Evolutionary conservation across 2,329 filamentous ascomycete species (phyloP).

Genomic region (Calonectria leucothoes): DNA sequence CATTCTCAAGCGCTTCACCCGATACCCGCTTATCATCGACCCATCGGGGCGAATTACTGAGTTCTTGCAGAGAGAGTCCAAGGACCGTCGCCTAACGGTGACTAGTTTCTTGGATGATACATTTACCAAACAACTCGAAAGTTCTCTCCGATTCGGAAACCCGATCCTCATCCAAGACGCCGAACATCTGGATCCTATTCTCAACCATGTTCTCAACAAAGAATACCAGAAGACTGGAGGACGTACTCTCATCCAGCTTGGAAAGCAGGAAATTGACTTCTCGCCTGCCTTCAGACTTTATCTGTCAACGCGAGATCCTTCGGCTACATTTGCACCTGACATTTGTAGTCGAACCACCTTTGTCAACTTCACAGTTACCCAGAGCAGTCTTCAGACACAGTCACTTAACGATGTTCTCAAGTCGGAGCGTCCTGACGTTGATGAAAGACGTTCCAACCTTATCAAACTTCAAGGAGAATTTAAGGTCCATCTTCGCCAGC

Average conservation of each 20-base stretch:
- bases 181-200: conserved; percentile 94
- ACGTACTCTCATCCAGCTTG: conserved; percentile 96
- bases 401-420: conserved; percentile 98
- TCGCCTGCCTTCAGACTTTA: conserved; percentile 97
- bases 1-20: conserved; percentile 96
- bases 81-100: conserved; percentile 91
- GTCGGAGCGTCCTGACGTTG: conserved; percentile 95
- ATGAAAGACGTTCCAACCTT: conserved; percentile 94
- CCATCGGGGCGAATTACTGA: conserved; percentile 95
- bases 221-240: conserved; percentile 99
- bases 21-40: conserved; percentile 98
- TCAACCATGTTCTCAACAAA: conserved; percentile 99
- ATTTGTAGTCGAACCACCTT: conserved; percentile 98
- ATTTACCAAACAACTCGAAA: conserved; percentile 98
- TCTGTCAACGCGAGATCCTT: conserved; percentile 94
- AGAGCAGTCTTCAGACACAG: conserved; percentile 98
- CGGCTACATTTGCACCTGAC: conserved; percentile 93
- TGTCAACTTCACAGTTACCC: conserved; percentile 99
- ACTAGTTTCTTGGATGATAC: conserved; percentile 98
- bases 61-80: conserved; percentile 94
- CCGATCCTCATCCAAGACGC: conserved; percentile 98
- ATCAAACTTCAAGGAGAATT: conserved; percentile 99
- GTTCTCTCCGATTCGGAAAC: conserved; percentile 95
- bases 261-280: conserved; percentile 99
- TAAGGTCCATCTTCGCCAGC: conserved; percentile 94